phyloP scores from a whole-genome alignment of 1,139 yeast species.

The Suhomyces bokatorum region DNA sequence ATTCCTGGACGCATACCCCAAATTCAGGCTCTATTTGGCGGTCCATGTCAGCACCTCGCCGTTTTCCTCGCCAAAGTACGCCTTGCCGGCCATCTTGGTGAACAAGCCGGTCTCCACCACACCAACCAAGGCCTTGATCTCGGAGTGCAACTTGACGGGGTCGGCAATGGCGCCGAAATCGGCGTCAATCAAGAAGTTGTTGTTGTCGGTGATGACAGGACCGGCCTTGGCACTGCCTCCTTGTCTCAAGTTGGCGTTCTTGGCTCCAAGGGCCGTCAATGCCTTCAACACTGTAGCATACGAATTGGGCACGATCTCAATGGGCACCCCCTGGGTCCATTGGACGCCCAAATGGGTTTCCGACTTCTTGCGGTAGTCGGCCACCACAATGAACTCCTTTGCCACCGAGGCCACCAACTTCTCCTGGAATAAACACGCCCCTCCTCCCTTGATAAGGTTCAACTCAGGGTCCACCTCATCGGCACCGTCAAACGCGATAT shows the following conservation, averaged over 20 bases:
- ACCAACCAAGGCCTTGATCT: constrained; percentile 79
- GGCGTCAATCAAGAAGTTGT: constrained; percentile 90
- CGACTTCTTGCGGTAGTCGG: constrained; percentile 85
- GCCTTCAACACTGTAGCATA: constrained; percentile 74
- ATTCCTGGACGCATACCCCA: no score
- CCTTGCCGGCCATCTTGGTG: constrained; percentile 66
- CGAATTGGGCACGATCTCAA: constrained; percentile 91
- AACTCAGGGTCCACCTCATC: constrained; percentile 86
- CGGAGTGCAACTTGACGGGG: constrained; percentile 56
- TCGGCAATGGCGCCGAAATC: constrained; percentile 79
- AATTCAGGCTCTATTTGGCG: no score
- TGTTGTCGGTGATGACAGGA: constrained; percentile 96
- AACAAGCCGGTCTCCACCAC: constrained; percentile 97
- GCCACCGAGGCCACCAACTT: constrained; percentile 88
- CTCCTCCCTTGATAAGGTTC: constrained; percentile 96
- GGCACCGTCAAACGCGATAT: constrained; percentile 97
- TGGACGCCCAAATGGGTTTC: constrained; percentile 64
- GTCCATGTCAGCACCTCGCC: constrained; percentile 54
- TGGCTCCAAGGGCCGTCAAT: constrained; percentile 65
- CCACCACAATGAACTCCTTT: constrained; percentile 77
- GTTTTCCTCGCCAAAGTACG: constrained; percentile 83
- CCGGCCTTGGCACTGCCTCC: constrained; percentile 96
- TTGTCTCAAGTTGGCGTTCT: constrained; percentile 65
- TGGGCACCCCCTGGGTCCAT: constrained; percentile 93
- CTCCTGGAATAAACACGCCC: constrained; percentile 96